Percentiles rank a stretch among this genome's conserved stretches.
phyloP scores from a whole-genome alignment of 169 alveolate species.

The Babesia divergens region DNA sequence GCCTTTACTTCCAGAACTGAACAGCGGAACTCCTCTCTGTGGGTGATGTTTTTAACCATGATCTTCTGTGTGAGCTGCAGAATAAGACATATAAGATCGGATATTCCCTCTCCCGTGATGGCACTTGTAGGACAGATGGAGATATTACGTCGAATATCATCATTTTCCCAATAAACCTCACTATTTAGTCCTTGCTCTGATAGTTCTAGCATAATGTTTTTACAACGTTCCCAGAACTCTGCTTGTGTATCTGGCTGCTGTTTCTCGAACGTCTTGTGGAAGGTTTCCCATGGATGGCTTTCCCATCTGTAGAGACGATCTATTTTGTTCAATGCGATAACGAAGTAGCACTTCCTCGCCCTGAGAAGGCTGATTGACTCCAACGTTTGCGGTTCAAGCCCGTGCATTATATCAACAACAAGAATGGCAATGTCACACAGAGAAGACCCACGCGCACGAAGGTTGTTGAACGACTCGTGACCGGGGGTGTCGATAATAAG shows the following conservation, averaged over 20 bases:
- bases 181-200: conserved; percentile 96
- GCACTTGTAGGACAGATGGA: conserved; percentile 99
- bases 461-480: conserved; percentile 95
- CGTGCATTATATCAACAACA: conserved; percentile 99
- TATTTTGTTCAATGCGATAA: conserved; percentile 97
- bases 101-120: conserved; percentile 98
- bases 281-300: conserved; percentile 85
- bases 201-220: conserved; percentile 80
- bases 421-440: conserved; percentile 97
- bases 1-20: conserved; percentile 95
- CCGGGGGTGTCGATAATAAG: conserved; percentile 99
- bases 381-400: conserved; percentile 96
- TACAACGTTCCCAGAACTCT: conserved; percentile 85
- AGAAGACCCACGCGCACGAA: conserved; percentile 98
- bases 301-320: conserved; percentile 97
- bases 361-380: conserved; percentile 91
- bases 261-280: conserved; percentile 77
- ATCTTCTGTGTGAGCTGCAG: conserved; percentile 88
- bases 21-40: conserved; percentile 89
- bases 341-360: conserved; percentile 92
- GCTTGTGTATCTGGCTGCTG: conserved; percentile 83
- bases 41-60: conserved; percentile 83
- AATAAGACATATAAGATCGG: conserved; percentile 91
- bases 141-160: conserved; percentile 88
- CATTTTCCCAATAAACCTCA: conserved; percentile 92